Evolutionary conservation across 2,329 filamentous ascomycete species (phyloP).

Genomic region (Phaeosphaeriaceae sp.): DNA sequence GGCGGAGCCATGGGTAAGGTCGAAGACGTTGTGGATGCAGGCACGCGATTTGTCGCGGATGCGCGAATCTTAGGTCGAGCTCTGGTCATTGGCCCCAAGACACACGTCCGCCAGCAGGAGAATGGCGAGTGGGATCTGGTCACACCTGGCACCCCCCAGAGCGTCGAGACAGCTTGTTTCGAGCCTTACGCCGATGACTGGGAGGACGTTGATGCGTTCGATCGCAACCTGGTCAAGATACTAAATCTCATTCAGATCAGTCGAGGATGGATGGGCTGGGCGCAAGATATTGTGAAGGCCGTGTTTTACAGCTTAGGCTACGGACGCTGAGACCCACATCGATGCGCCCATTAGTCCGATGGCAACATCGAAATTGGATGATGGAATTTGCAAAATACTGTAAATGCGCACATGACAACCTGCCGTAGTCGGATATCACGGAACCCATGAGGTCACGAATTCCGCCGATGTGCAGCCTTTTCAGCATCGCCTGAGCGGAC

Average conservation of each 20-base stretch:
- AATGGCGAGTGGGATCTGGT: slow-evolving; percentile 40
- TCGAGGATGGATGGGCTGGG: slow-evolving; percentile 63
- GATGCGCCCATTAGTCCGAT: neutral
- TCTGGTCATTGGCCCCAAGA: slow-evolving; percentile 64
- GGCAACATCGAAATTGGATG: neutral
- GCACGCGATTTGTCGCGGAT: slow-evolving; percentile 67
- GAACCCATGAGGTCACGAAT: neutral
- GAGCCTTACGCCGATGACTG: slow-evolving; percentile 68
- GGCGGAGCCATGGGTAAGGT: slow-evolving; percentile 62
- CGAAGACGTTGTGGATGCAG: slow-evolving; percentile 69
- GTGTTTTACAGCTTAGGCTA: slow-evolving; percentile 35
- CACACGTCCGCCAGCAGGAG: slow-evolving; percentile 55
- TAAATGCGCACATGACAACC: neutral
- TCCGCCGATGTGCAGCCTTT: neutral
- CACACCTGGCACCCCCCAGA: slow-evolving; percentile 32
- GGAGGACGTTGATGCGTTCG: slow-evolving; percentile 63
- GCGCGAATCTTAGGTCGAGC: slow-evolving; percentile 63
- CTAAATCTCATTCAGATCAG: slow-evolving; percentile 59
- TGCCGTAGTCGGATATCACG: neutral
- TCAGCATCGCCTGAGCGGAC: neutral
- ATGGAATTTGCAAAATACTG: neutral
- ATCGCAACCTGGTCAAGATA: slow-evolving; percentile 60
- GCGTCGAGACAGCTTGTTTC: slow-evolving; percentile 60
- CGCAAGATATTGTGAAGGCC: slow-evolving; percentile 47
- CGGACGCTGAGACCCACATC: slow-evolving; percentile 7